phyloP scores from a whole-genome alignment of 1,139 yeast genomes.

The Pichia sp. region DNA sequence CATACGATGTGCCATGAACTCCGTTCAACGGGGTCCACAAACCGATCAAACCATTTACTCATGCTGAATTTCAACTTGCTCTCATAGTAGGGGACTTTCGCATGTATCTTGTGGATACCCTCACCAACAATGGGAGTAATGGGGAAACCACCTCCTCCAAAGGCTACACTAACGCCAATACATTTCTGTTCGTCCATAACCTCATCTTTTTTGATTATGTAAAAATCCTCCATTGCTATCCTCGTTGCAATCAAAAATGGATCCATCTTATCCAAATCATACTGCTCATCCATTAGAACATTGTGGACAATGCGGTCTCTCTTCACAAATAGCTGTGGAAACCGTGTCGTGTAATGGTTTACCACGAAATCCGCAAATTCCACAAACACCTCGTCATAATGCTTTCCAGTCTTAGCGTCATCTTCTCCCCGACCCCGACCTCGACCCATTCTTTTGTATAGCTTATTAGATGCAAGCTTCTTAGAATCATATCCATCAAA shows the following conservation, averaged over 20 bases:
- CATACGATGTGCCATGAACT: constrained; percentile 48
- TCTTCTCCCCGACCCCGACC: constrained; percentile 20
- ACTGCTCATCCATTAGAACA: constrained; percentile 37
- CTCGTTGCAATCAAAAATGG: constrained; percentile 42
- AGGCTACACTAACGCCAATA: constrained; percentile 48
- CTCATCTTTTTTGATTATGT: constrained; percentile 32
- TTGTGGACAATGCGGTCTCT: constrained; percentile 32
- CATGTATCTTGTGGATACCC: constrained; percentile 40
- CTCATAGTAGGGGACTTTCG: constrained; percentile 43
- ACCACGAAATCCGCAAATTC: constrained; percentile 42
- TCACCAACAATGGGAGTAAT: constrained; percentile 37
- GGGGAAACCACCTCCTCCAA: constrained; percentile 52
- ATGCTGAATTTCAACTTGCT: constrained; percentile 41
- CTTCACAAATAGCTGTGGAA: constrained; percentile 40
- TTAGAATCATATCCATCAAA: constrained; percentile 35
- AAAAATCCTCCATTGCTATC: constrained; percentile 47
- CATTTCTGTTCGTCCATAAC: constrained; percentile 37
- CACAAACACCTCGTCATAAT: constrained; percentile 33
- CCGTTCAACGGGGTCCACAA: constrained; percentile 43
- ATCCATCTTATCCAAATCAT: constrained; percentile 41
- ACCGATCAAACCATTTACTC: constrained; percentile 46
- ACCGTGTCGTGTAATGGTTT: constrained; percentile 37
- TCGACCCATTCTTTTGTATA: constrained; percentile 34
- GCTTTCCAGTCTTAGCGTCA: constrained; percentile 28
- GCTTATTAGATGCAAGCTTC: constrained; percentile 26